Evolutionary conservation across 192 early-diverging fungal species (phyloP).

Genomic region (Coemansia sp.): DNA sequence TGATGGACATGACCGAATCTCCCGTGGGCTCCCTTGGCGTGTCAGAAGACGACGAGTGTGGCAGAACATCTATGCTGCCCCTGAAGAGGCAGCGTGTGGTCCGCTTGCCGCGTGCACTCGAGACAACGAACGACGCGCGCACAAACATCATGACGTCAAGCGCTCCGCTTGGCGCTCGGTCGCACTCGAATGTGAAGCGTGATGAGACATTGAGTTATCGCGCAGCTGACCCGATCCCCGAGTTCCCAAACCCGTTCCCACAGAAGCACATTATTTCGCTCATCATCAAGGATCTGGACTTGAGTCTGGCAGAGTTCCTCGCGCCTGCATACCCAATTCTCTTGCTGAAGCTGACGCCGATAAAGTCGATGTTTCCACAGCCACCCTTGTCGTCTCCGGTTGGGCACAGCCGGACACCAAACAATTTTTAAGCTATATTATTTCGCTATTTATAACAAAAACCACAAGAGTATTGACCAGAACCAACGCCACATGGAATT

Average conservation of each 20-base stretch:
- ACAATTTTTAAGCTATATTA: neutral
- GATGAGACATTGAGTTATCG: slow-evolving; percentile 45
- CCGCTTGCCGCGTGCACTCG: slow-evolving; percentile 14
- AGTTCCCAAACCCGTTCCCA: slow-evolving; percentile 51
- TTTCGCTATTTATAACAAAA: no score
- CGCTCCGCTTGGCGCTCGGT: slow-evolving; percentile 8
- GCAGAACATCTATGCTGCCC: neutral
- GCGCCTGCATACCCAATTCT: slow-evolving; percentile 36
- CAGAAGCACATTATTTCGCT: slow-evolving; percentile 32
- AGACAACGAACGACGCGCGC: slow-evolving; percentile 30
- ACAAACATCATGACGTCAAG: slow-evolving; percentile 26
- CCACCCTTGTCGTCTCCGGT: neutral
- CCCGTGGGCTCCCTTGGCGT: slow-evolving; percentile 15
- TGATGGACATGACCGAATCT: slow-evolving; percentile 33
- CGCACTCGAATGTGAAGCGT: slow-evolving; percentile 19
- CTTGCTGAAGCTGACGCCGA: slow-evolving; percentile 31
- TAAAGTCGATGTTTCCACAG: slow-evolving; percentile 7
- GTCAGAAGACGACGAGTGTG: slow-evolving; percentile 9
- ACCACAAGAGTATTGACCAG: no score
- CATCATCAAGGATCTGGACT: slow-evolving; percentile 36
- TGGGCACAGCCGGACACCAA: neutral
- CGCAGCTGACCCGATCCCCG: slow-evolving; percentile 39
- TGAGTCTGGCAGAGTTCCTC: slow-evolving; percentile 40
- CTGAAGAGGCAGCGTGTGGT: slow-evolving; percentile 39
- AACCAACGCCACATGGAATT: no score